Evolutionary conservation across 164 flowering plant species (phyloP).

Genomic region (Santalum album): DNA sequence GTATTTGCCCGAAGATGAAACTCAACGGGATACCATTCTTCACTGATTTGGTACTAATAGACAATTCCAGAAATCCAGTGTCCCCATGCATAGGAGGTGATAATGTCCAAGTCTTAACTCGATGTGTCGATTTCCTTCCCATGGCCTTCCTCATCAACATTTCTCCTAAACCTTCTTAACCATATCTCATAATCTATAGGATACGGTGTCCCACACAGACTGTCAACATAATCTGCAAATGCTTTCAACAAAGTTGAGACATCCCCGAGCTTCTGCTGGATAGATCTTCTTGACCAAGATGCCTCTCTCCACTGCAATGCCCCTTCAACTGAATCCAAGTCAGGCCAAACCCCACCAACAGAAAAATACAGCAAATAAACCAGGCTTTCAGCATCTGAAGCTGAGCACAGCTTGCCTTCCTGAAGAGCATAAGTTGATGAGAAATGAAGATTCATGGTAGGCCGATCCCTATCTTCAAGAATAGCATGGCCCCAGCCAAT

Average conservation of each 20-base stretch:
- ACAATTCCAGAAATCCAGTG: constrained; percentile 3
- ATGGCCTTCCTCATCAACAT: constrained; percentile 45
- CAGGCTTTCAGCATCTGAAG: constrained; percentile 92
- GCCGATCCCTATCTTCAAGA: constrained; percentile 83
- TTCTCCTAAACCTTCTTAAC: constrained; percentile 67
- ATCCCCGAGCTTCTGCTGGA: constrained; percentile 84
- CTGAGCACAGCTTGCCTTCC: constrained; percentile 84
- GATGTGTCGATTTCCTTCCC: constrained; percentile 52
- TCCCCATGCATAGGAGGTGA: neutral
- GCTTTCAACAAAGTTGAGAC: constrained; percentile 82
- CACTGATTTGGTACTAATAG: neutral
- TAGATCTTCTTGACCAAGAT: constrained; percentile 71
- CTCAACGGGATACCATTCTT: neutral
- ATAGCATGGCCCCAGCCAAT: constrained; percentile 91
- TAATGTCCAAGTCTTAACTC: constrained; percentile 18
- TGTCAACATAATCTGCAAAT: constrained; percentile 90
- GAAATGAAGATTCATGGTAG: constrained; percentile 77
- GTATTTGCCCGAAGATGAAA: neutral
- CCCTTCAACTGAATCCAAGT: constrained; percentile 77
- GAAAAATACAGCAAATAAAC: constrained; percentile 63
- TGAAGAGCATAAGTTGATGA: constrained; percentile 85
- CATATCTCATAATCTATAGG: constrained; percentile 78
- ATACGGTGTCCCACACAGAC: constrained; percentile 92
- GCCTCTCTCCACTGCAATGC: constrained; percentile 82
- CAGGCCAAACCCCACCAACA: constrained; percentile 56